Evolutionary conservation across 1,139 yeast species (phyloP).

Genomic region (Diutina scorzettiae): DNA sequence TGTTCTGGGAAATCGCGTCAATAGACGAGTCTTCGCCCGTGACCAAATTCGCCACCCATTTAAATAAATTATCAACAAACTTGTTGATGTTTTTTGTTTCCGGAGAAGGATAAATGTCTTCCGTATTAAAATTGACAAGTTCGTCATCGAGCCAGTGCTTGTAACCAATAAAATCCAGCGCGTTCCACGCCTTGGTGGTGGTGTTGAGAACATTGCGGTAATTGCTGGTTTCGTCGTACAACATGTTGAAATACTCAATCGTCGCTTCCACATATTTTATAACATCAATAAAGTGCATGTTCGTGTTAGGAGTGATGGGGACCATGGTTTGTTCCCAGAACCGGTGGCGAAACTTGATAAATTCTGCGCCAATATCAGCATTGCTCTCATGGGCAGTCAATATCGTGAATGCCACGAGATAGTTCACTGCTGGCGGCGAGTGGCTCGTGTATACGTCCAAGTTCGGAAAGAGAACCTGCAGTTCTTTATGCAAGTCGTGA

Average conservation of each 20-base stretch:
- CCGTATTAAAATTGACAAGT: not conserved
- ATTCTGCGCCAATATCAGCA: not conserved
- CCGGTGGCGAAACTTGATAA: not conserved
- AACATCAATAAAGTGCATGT: not conserved
- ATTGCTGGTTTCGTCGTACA: not conserved
- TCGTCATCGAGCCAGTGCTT: constrained; percentile 1
- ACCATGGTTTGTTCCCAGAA: not conserved
- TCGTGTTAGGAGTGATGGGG: not conserved
- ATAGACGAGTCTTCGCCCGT: not conserved
- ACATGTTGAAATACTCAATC: not conserved
- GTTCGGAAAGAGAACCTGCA: not conserved
- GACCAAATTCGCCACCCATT: not conserved
- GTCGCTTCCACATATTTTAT: not conserved
- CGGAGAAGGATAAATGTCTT: not conserved
- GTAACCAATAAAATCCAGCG: not conserved
- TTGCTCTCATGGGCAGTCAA: not conserved
- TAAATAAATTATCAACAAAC: not conserved
- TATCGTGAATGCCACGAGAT: constrained; percentile 1
- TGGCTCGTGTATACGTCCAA: not conserved
- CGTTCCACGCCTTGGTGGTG: constrained; percentile 1
- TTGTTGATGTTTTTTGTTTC: not conserved
- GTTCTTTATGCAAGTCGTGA: not conserved
- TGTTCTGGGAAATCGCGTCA: not conserved
- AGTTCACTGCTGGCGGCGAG: not conserved
- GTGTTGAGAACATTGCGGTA: not conserved